These are phyloP conservation scores for Yamadazyma epiphylla DNA, from an alignment of 1,139 yeast species.

Conservation along the genomic window DNA sequence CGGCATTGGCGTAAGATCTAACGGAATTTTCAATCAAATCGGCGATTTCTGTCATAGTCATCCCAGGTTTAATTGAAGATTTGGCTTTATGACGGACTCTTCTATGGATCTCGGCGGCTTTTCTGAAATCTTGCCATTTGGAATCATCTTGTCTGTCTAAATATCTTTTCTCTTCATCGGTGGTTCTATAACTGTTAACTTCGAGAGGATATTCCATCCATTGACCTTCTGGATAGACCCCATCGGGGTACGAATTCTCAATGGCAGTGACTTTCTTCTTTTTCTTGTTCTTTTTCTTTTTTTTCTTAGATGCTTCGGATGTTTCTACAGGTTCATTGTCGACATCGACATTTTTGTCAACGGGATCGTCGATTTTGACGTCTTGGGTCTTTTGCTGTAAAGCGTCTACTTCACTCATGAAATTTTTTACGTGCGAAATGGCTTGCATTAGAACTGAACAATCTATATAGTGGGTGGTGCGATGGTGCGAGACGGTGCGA, in stretches of 20 bases:
- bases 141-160: conserved; percentile 63
- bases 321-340: conserved; percentile 7
- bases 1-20: conserved; percentile 66
- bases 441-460: conserved; percentile 3
- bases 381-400: conserved; percentile 12
- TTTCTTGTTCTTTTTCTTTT: conserved; percentile 46
- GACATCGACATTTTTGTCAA: conserved; percentile 2
- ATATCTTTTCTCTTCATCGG: conserved; percentile 83
- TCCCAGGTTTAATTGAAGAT: conserved; percentile 78
- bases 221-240: conserved; percentile 83
- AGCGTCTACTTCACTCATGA: conserved; percentile 8
- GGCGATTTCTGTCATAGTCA: conserved; percentile 87
- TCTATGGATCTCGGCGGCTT: conserved; percentile 94
- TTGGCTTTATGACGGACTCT: conserved; percentile 82
- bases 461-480: no score
- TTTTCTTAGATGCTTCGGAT: conserved; percentile 21
- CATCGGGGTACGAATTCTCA: conserved; percentile 65
- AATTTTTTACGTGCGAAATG: background rate
- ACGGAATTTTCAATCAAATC: conserved; percentile 84
- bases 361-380: conserved; percentile 8
- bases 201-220: conserved; percentile 74
- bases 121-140: conserved; percentile 84
- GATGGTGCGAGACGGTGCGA: no score
- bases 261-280: conserved; percentile 53
- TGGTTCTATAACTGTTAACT: conserved; percentile 69